Conservation (phyloP, 208 protist species). For the Phytomonas sp. region DNA sequence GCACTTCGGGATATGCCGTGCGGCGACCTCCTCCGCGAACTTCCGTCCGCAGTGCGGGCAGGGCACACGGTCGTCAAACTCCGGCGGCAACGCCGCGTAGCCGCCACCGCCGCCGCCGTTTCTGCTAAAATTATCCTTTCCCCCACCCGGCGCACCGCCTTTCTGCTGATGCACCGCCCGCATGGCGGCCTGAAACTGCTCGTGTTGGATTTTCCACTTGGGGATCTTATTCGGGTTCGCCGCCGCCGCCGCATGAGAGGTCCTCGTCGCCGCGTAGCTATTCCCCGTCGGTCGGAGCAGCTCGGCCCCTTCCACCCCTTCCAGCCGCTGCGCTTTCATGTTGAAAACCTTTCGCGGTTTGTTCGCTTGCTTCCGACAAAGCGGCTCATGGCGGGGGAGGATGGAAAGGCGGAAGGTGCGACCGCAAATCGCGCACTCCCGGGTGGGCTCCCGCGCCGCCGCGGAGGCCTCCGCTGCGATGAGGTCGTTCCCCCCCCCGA, state of each 20-base stretch:
- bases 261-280: conserved; percentile 7
- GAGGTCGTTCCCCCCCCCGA: conserved; percentile 12
- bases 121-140: neutral
- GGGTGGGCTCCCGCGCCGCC: conserved; percentile 39
- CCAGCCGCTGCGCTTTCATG: conserved; percentile 53
- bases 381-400: conserved; percentile 45
- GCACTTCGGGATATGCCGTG: conserved; percentile 88
- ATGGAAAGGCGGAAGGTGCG: conserved; percentile 67
- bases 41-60: conserved; percentile 87
- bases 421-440: conserved; percentile 48
- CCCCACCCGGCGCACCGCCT: conserved; percentile 7
- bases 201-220: conserved; percentile 89
- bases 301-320: conserved; percentile 66
- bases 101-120: conserved; percentile 9
- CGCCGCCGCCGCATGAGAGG: conserved; percentile 10
- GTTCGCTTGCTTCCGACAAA: conserved; percentile 41
- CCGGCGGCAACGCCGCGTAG: conserved; percentile 30
- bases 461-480: conserved; percentile 30
- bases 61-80: conserved; percentile 68
- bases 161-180: conserved; percentile 45
- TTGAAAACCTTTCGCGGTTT: conserved; percentile 68
- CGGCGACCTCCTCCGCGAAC: conserved; percentile 72
- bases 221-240: conserved; percentile 39
- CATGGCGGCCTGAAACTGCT: conserved; percentile 88
- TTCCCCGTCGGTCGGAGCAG: conserved; percentile 18